These are phyloP conservation scores for Xylariaceae sp. DNA, from an alignment of 2,329 filamentous ascomycete species.

Conservation along the genomic window DNA sequence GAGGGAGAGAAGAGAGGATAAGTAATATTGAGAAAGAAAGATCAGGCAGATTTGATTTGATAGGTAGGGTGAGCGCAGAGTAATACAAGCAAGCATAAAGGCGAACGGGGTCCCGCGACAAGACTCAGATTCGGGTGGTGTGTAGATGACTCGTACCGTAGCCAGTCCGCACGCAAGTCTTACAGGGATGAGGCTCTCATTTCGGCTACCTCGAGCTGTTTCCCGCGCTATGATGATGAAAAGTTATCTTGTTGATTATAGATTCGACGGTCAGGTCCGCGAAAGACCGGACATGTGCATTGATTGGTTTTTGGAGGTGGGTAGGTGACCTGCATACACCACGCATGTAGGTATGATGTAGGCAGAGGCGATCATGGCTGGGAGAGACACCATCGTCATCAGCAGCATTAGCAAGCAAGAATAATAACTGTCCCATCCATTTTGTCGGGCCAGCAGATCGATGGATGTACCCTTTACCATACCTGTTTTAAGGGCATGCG, in stretches of 20 bases:
- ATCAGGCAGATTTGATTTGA: conserved; percentile 1
- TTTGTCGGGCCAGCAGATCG: neutral
- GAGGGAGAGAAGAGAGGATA: neutral
- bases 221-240: neutral
- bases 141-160: neutral
- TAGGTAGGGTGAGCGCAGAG: conserved; percentile 5
- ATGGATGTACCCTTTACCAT: neutral
- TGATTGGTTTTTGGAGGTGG: neutral
- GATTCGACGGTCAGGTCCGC: neutral
- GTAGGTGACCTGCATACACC: neutral
- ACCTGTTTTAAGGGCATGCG: too few relatives aligned
- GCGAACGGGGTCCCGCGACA: conserved; percentile 8
- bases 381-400: too few relatives aligned
- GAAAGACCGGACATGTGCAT: neutral
- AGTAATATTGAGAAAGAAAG: neutral
- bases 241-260: neutral
- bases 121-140: neutral
- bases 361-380: neutral
- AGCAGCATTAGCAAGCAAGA: too few relatives aligned
- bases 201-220: neutral
- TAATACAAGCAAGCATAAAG: conserved; percentile 15
- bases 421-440: neutral
- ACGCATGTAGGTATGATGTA: neutral
- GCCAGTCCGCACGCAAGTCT: neutral
- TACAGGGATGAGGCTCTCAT: conserved; percentile 21